Conservation (phyloP, 2,329 filamentous ascomycete genomes). For the Ascochyta lentis region DNA sequence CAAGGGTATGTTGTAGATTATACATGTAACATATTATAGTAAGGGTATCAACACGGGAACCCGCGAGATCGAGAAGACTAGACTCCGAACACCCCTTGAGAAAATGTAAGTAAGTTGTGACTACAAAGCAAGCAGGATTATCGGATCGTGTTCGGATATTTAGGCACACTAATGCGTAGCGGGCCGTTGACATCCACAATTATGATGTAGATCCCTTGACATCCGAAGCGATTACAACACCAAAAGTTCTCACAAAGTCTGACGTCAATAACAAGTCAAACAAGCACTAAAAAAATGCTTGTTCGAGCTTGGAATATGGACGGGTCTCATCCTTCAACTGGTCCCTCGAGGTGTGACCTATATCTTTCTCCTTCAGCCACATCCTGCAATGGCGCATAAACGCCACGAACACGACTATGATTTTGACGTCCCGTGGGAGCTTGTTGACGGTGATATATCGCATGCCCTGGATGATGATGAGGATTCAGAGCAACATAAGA, state of each 20-base stretch:
- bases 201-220: conserved; percentile 6
- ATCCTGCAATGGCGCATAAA: conserved; percentile 5
- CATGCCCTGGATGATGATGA: conserved; percentile 1
- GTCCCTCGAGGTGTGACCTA: too few relatives aligned
- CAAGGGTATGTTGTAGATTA: too few relatives aligned
- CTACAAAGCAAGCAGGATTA: too few relatives aligned
- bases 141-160: too few relatives aligned
- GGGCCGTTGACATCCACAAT: neutral
- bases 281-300: neutral
- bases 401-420: conserved; percentile 13
- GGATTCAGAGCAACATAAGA: conserved; percentile 16
- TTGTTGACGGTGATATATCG: conserved; percentile 3
- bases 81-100: too few relatives aligned
- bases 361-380: neutral
- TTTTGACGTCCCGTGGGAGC: conserved; percentile 10
- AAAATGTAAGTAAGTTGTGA: too few relatives aligned
- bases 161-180: neutral
- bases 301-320: neutral
- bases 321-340: too few relatives aligned
- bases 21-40: neutral
- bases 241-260: neutral
- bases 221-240: neutral
- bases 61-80: too few relatives aligned
- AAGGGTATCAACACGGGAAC: neutral
- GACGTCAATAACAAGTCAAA: conserved; percentile 2